Percentiles rank a stretch among this genome's conserved stretches.
phyloP scores from a whole-genome alignment of 176 grass and related monocot genomes.

The Bolboschoenus planiculmis region DNA sequence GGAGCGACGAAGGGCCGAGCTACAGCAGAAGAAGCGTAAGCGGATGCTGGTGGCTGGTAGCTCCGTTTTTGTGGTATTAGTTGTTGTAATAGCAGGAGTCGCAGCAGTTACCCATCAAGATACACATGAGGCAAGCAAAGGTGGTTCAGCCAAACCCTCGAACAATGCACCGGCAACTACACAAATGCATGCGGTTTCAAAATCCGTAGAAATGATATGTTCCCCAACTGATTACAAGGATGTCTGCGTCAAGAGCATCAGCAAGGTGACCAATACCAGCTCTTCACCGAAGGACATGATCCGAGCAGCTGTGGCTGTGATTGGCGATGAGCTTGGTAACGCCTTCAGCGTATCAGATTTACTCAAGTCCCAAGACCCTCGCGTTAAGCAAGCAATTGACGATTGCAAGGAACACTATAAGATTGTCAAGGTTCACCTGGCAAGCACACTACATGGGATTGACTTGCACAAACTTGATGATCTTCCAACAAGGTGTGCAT shows the following conservation, averaged over 20 bases:
- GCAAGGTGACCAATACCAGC: slow-evolving; percentile 42
- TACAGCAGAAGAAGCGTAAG: slow-evolving; percentile 37
- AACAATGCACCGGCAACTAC: neutral
- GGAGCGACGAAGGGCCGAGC: slow-evolving; percentile 65
- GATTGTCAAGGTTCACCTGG: slow-evolving; percentile 44
- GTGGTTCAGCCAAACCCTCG: neutral
- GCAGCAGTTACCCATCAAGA: slow-evolving; percentile 27
- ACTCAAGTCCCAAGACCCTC: slow-evolving; percentile 46
- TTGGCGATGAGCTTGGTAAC: slow-evolving; percentile 36
- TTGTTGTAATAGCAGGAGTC: slow-evolving; percentile 35
- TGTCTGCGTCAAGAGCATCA: slow-evolving; percentile 41
- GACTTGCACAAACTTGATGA: slow-evolving; percentile 29
- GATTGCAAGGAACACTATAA: slow-evolving; percentile 60
- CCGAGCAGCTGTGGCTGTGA: slow-evolving; percentile 35
- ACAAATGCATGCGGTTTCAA: slow-evolving; percentile 4
- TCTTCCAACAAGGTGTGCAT: slow-evolving; percentile 21
- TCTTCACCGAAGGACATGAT: slow-evolving; percentile 53
- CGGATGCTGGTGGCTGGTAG: slow-evolving; percentile 48
- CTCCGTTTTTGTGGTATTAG: slow-evolving; percentile 29
- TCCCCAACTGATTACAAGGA: slow-evolving; percentile 49
- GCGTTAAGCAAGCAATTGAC: slow-evolving; percentile 42
- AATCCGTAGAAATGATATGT: slow-evolving; percentile 50
- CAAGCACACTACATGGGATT: slow-evolving; percentile 33
- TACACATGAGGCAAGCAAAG: neutral
- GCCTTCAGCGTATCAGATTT: slow-evolving; percentile 50